Base-by-base conservation (phyloP, 1,284 basidiomycete genomes). In the Meripilus lineatus region DNA sequence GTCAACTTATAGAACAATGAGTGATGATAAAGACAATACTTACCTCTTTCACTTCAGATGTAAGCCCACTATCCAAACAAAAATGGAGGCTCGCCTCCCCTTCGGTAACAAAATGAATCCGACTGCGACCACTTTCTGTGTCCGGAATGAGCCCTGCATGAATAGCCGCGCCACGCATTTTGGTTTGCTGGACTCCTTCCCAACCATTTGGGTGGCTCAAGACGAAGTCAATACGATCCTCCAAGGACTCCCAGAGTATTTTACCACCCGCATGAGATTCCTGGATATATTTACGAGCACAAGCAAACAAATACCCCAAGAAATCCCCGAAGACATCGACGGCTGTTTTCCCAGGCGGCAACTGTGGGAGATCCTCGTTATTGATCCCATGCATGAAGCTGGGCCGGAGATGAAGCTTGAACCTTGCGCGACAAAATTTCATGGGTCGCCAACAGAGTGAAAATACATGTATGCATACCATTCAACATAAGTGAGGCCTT, bases 301-400 rank as follows among this genome's bases (percentile, higher is more conserved):
- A 77, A 2, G 54, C 23, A 40, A 63, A 69, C 2, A 81, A 58
- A 45, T 82, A 81, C 0, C 47, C 50, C 40, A 80, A 57, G 47
- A 78, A 79, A 49, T 82, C 80, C 0, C 69, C 66, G 24, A 77
- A 68, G 35, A 81, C 66, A n/a, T 74, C 68, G 1, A 71, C 53
- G 1, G 68, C 65, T 0, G 62, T 63, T 52, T 76, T 78, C n/a
- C 67, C 63, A 2, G 51, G 38, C 0, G 79, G 79, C 1, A 81
- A 63, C 1, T 68, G 72, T 17, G 64, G 59, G 25, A 67, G 53
- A n/a, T n/a, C n/a, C n/a, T n/a, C n/a, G n/a, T n/a, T n/a, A n/a
- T n/a, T n/a, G n/a, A n/a, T n/a, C n/a, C n/a, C n/a, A n/a, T n/a
- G n/a, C n/a, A n/a, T n/a, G n/a, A n/a, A n/a, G 14, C 50, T 51